These are phyloP conservation scores for Cinnamomum chago DNA, from an alignment of 164 flowering plant genomes.

Conservation along the genomic window DNA sequence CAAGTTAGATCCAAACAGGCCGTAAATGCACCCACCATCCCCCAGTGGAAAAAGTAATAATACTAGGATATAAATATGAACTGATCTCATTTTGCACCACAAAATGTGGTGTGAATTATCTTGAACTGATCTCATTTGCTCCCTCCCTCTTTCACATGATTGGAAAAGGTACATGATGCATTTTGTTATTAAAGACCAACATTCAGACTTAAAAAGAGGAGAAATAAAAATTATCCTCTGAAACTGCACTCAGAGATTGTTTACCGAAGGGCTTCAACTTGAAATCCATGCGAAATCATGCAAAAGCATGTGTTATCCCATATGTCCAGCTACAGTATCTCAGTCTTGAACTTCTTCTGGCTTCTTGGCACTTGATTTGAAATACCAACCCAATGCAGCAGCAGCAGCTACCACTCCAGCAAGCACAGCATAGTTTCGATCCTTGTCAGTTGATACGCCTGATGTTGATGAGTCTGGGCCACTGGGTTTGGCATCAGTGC, in stretches of 20 bases:
- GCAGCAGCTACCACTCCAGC: slow-evolving; percentile 53
- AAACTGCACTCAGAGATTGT: background rate
- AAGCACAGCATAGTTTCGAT: slow-evolving; percentile 73
- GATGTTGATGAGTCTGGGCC: slow-evolving; percentile 42
- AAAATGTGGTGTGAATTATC: too few relatives aligned
- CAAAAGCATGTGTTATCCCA: background rate
- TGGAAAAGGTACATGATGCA: too few relatives aligned
- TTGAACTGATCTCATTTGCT: too few relatives aligned
- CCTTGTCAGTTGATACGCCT: slow-evolving; percentile 62
- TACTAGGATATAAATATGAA: too few relatives aligned
- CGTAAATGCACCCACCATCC: too few relatives aligned
- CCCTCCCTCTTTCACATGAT: too few relatives aligned
- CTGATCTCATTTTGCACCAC: too few relatives aligned
- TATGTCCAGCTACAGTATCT: slow-evolving; percentile 5
- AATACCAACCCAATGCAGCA: slow-evolving; percentile 75
- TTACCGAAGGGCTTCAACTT: background rate
- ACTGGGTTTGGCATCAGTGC: slow-evolving; percentile 41
- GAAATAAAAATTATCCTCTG: background rate
- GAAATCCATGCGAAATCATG: background rate
- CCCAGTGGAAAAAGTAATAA: too few relatives aligned
- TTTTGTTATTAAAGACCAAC: background rate
- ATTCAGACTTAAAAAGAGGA: background rate
- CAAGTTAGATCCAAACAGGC: too few relatives aligned
- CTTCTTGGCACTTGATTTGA: slow-evolving; percentile 48
- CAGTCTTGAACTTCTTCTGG: slow-evolving; percentile 63